Conservation (phyloP, 371 early-diverging fungal species). For the Mucor plumbeus region DNA sequence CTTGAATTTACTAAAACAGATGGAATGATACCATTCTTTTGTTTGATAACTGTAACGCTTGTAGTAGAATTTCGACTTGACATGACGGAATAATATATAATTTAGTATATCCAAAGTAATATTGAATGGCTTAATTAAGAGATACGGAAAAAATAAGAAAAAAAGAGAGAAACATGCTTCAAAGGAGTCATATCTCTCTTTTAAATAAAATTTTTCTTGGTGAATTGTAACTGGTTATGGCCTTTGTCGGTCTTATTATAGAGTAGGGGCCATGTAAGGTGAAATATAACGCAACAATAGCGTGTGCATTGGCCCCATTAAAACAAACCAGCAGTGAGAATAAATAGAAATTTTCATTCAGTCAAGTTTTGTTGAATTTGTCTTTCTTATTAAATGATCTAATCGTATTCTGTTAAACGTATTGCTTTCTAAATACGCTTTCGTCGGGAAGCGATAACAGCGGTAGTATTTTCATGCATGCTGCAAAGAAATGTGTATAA, state of each 20-base stretch:
- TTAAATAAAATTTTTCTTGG: constrained; percentile 5
- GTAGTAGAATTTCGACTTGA: constrained; percentile 2
- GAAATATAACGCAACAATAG: neutral
- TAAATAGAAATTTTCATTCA: too few relatives aligned
- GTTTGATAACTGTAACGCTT: neutral
- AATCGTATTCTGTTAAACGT: too few relatives aligned
- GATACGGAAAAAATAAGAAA: constrained; percentile 1
- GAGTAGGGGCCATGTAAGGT: neutral
- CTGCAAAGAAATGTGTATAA: too few relatives aligned
- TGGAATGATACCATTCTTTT: neutral
- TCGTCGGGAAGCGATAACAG: too few relatives aligned
- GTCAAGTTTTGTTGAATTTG: too few relatives aligned
- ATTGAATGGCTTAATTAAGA: neutral
- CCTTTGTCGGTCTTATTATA: neutral
- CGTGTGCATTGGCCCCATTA: too few relatives aligned
- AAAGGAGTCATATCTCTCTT: neutral
- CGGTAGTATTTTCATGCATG: too few relatives aligned
- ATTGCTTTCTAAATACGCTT: too few relatives aligned
- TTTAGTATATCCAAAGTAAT: constrained; percentile 4
- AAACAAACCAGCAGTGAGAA: neutral
- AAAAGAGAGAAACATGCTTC: neutral
- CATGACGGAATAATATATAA: constrained; percentile 2
- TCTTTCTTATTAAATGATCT: too few relatives aligned
- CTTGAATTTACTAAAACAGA: neutral
- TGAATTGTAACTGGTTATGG: neutral